These are phyloP conservation scores for Cladophialophora bantiana DNA, from an alignment of 2,329 filamentous ascomycete genomes.

Conservation along the genomic window DNA sequence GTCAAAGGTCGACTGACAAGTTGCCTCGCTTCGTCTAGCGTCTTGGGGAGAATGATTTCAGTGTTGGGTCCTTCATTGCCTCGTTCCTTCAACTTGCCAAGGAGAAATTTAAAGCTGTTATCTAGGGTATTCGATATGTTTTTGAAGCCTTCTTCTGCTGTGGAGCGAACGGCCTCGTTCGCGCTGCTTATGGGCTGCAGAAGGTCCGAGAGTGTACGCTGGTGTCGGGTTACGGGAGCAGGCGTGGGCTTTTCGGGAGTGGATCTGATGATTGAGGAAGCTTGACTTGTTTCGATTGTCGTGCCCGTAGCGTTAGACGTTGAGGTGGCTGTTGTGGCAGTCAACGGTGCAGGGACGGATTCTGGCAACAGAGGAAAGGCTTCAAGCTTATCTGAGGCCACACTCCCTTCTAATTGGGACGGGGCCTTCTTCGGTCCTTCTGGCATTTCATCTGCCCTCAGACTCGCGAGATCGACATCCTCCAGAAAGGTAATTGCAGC, in stretches of 20 bases:
- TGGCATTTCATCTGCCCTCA: conserved; percentile 79
- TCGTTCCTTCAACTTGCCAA: conserved; percentile 83
- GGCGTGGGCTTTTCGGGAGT: conserved; percentile 28
- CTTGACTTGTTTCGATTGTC: conserved; percentile 35
- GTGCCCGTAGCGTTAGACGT: conserved; percentile 43
- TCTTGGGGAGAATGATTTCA: conserved; percentile 73
- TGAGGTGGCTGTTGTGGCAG: conserved; percentile 31
- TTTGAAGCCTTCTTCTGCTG: conserved; percentile 90
- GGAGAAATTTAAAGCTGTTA: conserved; percentile 90
- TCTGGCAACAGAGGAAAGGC: conserved; percentile 40
- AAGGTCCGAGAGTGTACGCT: conserved; percentile 80
- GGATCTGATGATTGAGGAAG: conserved; percentile 39
- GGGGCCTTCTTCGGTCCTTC: conserved; percentile 68
- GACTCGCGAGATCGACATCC: conserved; percentile 89
- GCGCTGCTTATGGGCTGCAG: conserved; percentile 84
- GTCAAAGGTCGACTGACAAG: conserved; percentile 69
- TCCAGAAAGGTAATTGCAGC: conserved; percentile 93
- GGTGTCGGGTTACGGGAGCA: conserved; percentile 60
- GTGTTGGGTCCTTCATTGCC: conserved; percentile 54
- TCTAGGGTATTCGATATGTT: conserved; percentile 89
- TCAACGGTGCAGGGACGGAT: conserved; percentile 21
- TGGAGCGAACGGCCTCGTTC: conserved; percentile 82
- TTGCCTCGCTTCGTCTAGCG: conserved; percentile 88
- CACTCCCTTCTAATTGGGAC: conserved; percentile 56
- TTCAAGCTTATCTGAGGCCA: conserved; percentile 31